Percentiles rank a stretch among this genome's conserved stretches.
phyloP scores from a whole-genome alignment of 2,329 filamentous ascomycete genomes.

The Fusarium pseudoanthophilum region DNA sequence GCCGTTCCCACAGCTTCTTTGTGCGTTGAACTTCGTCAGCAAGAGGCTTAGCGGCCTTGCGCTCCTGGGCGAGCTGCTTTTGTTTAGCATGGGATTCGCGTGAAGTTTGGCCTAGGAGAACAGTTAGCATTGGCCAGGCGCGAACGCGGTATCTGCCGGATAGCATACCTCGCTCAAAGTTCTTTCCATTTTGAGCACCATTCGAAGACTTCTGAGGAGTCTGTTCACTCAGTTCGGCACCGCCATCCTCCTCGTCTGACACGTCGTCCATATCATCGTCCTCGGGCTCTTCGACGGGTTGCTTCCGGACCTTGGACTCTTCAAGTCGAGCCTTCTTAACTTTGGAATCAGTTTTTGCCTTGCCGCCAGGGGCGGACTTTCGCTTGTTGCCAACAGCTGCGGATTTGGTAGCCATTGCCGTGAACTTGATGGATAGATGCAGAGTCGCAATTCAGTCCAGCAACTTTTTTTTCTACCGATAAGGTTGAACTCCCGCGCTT shows the following conservation, averaged over 20 bases:
- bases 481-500: conserved; percentile 27
- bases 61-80: conserved; percentile 86
- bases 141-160: background rate
- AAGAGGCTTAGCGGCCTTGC: conserved; percentile 92
- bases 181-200: conserved; percentile 50
- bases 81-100: conserved; percentile 94
- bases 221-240: conserved; percentile 57
- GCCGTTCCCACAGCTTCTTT: conserved; percentile 96
- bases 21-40: conserved; percentile 88
- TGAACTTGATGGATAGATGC: conserved; percentile 28
- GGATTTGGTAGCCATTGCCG: conserved; percentile 61
- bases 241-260: conserved; percentile 67
- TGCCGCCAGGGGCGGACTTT: conserved; percentile 61
- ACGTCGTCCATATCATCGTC: conserved; percentile 57
- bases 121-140: conserved; percentile 13
- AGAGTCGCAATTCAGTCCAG: conserved; percentile 32
- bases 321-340: conserved; percentile 64
- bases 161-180: conserved; percentile 56
- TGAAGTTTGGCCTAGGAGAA: conserved; percentile 67
- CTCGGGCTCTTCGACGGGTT: conserved; percentile 54
- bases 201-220: conserved; percentile 52
- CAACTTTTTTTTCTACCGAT: conserved; percentile 45
- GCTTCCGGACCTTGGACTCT: conserved; percentile 47
- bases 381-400: conserved; percentile 64
- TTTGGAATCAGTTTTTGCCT: conserved; percentile 55